Evolutionary conservation across 1,139 yeast species (phyloP).

Genomic region (Pichia sp.): DNA sequence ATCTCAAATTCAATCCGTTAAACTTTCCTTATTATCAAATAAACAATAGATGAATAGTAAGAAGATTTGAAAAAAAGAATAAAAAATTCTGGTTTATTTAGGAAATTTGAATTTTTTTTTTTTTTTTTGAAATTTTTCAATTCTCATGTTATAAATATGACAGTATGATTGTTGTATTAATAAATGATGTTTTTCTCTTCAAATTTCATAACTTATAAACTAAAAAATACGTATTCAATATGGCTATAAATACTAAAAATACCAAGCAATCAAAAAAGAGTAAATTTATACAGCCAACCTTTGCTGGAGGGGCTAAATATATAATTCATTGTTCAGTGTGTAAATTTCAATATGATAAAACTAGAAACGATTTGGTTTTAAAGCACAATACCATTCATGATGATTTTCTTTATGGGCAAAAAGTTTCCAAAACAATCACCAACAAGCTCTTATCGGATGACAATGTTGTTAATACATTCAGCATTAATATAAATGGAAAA

Average conservation of each 20-base stretch:
- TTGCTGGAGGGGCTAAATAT: neutral
- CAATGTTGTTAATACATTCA: neutral
- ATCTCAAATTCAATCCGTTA: neutral
- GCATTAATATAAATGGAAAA: neutral
- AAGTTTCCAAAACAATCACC: neutral
- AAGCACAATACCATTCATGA: conserved; percentile 46
- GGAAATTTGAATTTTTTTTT: neutral
- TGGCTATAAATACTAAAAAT: no score
- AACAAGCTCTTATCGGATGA: conserved; percentile 27
- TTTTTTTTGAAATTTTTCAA: no score
- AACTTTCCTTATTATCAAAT: no score
- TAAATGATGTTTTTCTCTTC: no score
- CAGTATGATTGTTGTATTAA: no score
- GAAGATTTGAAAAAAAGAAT: neutral
- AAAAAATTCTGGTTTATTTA: neutral
- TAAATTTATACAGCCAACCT: conserved; percentile 2
- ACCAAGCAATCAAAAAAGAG: neutral
- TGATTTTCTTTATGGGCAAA: conserved; percentile 41
- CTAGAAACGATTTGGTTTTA: conserved; percentile 20
- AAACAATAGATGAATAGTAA: neutral
- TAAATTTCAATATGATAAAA: neutral
- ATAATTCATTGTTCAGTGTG: conserved; percentile 2
- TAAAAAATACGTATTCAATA: no score
- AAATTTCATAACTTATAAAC: no score
- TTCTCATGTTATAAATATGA: neutral